Evolutionary conservation across 768 basidiomycete species (phyloP).

Genomic region (Leccinum subgranulosum): DNA sequence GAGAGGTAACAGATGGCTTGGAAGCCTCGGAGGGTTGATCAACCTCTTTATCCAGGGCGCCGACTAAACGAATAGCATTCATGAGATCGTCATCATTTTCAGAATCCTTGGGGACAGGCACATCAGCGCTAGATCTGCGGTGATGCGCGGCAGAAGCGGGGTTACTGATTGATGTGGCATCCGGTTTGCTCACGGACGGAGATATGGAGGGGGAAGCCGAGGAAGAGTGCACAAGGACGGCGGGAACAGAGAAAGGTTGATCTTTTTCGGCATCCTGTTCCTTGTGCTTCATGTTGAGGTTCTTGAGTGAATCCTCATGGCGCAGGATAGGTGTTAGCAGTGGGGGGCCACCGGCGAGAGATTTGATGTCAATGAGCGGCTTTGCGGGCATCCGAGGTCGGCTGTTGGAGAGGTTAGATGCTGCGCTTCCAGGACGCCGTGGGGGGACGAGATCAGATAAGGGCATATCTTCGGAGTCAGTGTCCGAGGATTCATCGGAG

Average conservation of each 20-base stretch:
- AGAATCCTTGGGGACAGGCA: constrained; percentile 5
- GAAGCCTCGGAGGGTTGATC: constrained; percentile 10
- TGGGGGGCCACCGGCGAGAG: constrained; percentile 35
- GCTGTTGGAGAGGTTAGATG: constrained; percentile 31
- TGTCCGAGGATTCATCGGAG: constrained; percentile 32
- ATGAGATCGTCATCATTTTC: constrained; percentile 30
- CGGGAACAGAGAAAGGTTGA: constrained; percentile 30
- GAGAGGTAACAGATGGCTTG: neutral
- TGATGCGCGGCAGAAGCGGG: constrained; percentile 5
- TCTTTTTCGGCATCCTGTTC: constrained; percentile 24
- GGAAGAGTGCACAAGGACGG: constrained; percentile 19
- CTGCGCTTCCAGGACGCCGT: constrained; percentile 62
- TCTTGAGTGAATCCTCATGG: constrained; percentile 28
- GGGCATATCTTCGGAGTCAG: constrained; percentile 59
- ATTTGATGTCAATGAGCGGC: constrained; percentile 41
- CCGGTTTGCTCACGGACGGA: constrained; percentile 12
- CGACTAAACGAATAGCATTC: constrained; percentile 31
- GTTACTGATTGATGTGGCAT: neutral
- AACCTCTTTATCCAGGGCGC: constrained; percentile 23
- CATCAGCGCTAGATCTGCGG: constrained; percentile 19
- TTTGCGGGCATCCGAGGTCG: constrained; percentile 36
- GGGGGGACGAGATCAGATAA: constrained; percentile 61
- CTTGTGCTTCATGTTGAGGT: constrained; percentile 12
- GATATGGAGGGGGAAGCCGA: constrained; percentile 19
- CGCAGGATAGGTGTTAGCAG: constrained; percentile 29